A percentile compares a stretch with the other conserved stretches of the same genome.
Conservation (phyloP, 805 yeast genomes). For the Zygosaccharomyces rouxii region DNA sequence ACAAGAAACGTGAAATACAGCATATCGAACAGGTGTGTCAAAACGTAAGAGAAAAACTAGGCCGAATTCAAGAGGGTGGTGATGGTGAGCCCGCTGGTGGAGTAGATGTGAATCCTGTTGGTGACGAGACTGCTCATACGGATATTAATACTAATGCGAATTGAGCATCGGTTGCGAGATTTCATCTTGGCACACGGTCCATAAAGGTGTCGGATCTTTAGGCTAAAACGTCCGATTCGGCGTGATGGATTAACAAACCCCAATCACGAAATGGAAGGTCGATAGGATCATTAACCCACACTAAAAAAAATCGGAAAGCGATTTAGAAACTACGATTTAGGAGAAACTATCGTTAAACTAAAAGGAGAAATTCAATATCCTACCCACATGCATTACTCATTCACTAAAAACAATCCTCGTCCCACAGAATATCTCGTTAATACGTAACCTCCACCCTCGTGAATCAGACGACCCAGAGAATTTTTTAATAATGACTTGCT, state of each 20-base stretch:
- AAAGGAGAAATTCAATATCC: background rate
- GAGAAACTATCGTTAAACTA: background rate
- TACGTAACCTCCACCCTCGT: background rate
- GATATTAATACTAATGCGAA: too few species aligned
- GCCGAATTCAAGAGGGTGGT: constrained; percentile 24
- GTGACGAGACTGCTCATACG: too few species aligned
- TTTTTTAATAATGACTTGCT: background rate
- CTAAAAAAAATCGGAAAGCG: too few species aligned
- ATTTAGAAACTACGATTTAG: background rate
- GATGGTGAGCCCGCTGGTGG: background rate
- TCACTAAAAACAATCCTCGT: background rate
- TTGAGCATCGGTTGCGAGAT: too few species aligned
- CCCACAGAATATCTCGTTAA: background rate
- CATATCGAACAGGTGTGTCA: constrained; percentile 39
- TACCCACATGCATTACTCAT: background rate
- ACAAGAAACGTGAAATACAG: constrained; percentile 51
- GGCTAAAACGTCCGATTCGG: too few species aligned
- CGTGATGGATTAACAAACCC: too few species aligned
- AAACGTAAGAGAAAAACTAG: constrained; percentile 40
- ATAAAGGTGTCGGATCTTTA: too few species aligned
- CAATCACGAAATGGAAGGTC: too few species aligned
- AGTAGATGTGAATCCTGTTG: background rate
- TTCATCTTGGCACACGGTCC: too few species aligned
- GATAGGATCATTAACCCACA: too few species aligned
- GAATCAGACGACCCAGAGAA: background rate